phyloP scores from a whole-genome alignment of 164 flowering plant species.

The Nymphaea thermarum region DNA sequence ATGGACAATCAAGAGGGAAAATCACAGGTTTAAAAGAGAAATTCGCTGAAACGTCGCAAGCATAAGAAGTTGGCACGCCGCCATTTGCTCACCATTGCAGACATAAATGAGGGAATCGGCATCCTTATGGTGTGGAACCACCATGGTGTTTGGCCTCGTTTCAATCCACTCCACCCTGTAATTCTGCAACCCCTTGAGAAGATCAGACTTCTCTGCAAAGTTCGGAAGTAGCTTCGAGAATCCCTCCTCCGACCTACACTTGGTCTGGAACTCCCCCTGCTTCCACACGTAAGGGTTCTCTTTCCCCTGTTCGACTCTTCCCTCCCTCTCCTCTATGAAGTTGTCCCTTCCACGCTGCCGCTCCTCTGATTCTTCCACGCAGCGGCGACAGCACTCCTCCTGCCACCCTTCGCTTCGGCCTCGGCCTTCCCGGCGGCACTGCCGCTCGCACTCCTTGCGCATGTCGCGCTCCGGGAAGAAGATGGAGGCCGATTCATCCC shows the following conservation, averaged over 20 bases:
- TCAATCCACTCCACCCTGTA: constrained; percentile 4
- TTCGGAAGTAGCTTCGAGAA: background rate
- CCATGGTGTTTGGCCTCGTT: constrained; percentile 4
- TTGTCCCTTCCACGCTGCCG: background rate
- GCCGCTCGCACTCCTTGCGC: background rate
- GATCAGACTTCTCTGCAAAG: constrained; percentile 3
- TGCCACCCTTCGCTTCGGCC: background rate
- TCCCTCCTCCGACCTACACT: constrained; percentile 6
- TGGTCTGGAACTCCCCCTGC: background rate
- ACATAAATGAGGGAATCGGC: constrained; percentile 5
- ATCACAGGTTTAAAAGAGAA: background rate
- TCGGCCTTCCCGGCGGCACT: background rate
- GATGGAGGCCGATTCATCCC: background rate
- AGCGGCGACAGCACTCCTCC: background rate
- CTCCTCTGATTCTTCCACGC: background rate
- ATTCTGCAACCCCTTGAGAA: constrained; percentile 4
- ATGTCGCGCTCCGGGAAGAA: background rate
- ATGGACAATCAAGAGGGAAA: background rate
- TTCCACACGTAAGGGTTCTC: constrained; percentile 4
- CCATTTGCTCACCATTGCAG: background rate
- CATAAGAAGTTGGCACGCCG: background rate
- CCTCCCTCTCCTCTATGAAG: background rate
- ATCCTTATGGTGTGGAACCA: constrained; percentile 8
- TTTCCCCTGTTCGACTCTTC: background rate
- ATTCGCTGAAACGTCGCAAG: background rate